phyloP scores from a whole-genome alignment of 106 monocot species.

The Acorus calamus region DNA sequence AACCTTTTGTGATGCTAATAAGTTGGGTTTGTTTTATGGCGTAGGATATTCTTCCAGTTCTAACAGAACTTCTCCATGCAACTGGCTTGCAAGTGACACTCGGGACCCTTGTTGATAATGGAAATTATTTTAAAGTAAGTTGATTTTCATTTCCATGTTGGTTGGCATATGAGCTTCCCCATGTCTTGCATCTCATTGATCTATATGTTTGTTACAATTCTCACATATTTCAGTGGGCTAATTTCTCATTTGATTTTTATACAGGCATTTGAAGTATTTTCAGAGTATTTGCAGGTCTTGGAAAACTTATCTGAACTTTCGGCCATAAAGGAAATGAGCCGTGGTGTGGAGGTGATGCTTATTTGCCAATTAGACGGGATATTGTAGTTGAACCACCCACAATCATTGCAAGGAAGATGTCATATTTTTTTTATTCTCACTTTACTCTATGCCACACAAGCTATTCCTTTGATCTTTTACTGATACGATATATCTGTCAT shows the following conservation, averaged over 20 bases:
- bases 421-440: too few species aligned
- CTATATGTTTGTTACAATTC: slow-evolving; percentile 1
- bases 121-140: slow-evolving; percentile 68
- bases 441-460: too few species aligned
- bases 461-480: too few species aligned
- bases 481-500: too few species aligned
- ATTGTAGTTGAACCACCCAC: too few species aligned
- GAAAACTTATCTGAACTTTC: slow-evolving; percentile 77
- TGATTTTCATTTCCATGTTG: slow-evolving; percentile 1
- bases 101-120: slow-evolving; percentile 69
- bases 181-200: neutral
- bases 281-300: slow-evolving; percentile 90
- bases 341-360: slow-evolving; percentile 63
- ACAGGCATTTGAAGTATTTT: slow-evolving; percentile 87
- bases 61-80: slow-evolving; percentile 79
- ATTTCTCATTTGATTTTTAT: neutral
- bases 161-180: neutral
- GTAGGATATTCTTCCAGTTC: slow-evolving; percentile 88
- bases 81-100: slow-evolving; percentile 80
- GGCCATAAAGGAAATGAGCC: slow-evolving; percentile 81
- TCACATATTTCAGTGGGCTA: neutral
- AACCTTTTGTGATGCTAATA: neutral
- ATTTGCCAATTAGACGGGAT: neutral
- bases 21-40: neutral
- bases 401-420: too few species aligned